phyloP scores from a whole-genome alignment of 176 grass and related monocot genomes.

The Triticum timopheevii region DNA sequence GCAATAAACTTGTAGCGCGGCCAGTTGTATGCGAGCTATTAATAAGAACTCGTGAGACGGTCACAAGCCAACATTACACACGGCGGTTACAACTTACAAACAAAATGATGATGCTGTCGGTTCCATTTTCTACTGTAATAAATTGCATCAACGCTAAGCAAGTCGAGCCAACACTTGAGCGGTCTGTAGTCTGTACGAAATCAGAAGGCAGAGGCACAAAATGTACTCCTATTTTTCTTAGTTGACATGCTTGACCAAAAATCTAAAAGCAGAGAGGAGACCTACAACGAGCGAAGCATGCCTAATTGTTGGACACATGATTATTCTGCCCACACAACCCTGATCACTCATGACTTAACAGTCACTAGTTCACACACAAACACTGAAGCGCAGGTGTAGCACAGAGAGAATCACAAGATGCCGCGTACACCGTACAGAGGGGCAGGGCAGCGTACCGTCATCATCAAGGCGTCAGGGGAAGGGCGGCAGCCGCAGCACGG shows the following conservation, averaged over 20 bases:
- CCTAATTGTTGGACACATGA: too few species aligned
- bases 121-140: too few species aligned
- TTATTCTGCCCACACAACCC: too few species aligned
- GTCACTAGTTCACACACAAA: too few species aligned
- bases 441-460: neutral
- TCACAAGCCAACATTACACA: too few species aligned
- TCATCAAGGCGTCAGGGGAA: slow-evolving; percentile 30
- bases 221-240: neutral
- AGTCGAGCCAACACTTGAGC: neutral
- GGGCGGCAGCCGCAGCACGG: slow-evolving; percentile 61
- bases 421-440: neutral
- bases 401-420: neutral
- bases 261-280: neutral
- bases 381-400: neutral
- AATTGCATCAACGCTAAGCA: neutral
- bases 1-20: neutral
- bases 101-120: neutral
- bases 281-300: too few species aligned
- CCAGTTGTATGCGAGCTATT: neutral
- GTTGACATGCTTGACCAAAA: neutral
- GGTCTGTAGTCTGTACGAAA: neutral
- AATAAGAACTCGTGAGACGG: neutral
- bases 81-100: too few species aligned
- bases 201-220: neutral
- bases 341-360: neutral